These are phyloP conservation scores for Neopestalotiopsis sp. DNA, from an alignment of 2,329 filamentous ascomycete genomes.

Conservation along the genomic window DNA sequence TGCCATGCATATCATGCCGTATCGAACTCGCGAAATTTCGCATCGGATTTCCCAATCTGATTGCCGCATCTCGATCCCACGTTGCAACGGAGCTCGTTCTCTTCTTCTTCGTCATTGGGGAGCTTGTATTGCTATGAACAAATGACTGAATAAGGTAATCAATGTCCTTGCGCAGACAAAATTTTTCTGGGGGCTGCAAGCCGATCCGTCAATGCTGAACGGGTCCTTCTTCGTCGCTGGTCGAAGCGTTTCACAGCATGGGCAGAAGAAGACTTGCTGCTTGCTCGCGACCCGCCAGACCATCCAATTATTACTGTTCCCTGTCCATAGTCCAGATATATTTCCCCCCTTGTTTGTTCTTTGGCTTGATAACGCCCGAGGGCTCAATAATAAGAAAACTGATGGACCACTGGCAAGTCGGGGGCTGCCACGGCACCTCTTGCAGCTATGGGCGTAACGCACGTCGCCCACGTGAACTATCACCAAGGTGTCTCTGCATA, in stretches of 20 bases:
- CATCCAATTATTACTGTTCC: neutral
- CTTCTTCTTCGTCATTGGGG: slow-evolving; percentile 1
- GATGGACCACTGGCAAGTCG: slow-evolving; percentile 14
- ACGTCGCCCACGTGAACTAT: slow-evolving; percentile 17
- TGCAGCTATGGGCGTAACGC: neutral
- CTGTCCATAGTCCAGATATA: slow-evolving; percentile 2
- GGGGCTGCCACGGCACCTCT: slow-evolving; percentile 15
- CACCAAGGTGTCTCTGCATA: slow-evolving; percentile 17
- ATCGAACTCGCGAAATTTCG: neutral
- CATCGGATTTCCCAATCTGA: slow-evolving; percentile 2
- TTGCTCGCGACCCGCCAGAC: neutral
- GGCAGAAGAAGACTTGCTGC: neutral
- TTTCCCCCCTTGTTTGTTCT: neutral
- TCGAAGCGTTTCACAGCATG: slow-evolving; percentile 8
- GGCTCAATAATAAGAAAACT: neutral
- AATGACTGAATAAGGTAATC: neutral
- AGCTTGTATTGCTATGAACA: neutral
- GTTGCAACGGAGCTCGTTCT: neutral
- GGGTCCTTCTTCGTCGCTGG: neutral
- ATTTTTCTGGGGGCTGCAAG: neutral
- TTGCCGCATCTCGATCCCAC: slow-evolving; percentile 2
- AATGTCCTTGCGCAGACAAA: neutral
- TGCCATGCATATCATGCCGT: neutral
- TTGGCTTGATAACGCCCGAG: neutral
- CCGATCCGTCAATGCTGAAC: neutral